Conservation (phyloP, 495 filamentous ascomycete genomes). For the Xylaria palmicola region DNA sequence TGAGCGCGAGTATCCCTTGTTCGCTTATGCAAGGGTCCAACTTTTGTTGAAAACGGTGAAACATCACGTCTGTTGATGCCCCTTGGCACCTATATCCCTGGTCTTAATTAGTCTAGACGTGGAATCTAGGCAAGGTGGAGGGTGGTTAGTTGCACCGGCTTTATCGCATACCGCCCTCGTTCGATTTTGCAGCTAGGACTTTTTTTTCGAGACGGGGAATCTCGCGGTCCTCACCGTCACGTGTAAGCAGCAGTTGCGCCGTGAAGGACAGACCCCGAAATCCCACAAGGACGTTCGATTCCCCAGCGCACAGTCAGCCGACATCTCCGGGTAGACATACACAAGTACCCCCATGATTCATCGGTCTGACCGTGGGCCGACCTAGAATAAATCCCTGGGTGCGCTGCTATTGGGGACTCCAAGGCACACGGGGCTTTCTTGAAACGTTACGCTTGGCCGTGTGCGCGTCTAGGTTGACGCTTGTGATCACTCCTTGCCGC, state of each 20-base stretch:
- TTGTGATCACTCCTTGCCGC: background rate
- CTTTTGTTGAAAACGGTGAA: background rate
- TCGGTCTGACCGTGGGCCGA: conserved; percentile 1
- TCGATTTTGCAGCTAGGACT: no score
- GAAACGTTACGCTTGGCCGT: background rate
- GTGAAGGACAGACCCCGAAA: no score
- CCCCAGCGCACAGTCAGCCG: no score
- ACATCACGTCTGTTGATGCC: background rate
- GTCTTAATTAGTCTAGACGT: background rate
- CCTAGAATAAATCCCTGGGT: background rate
- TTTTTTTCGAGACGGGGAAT: no score
- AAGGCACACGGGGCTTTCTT: conserved; percentile 1
- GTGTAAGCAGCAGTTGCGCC: no score
- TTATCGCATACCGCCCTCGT: no score
- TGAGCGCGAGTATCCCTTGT: background rate
- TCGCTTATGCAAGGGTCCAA: conserved; percentile 3
- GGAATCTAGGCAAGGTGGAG: background rate
- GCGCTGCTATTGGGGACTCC: background rate
- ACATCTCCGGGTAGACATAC: background rate
- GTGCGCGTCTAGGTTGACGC: background rate
- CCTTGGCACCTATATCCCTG: background rate
- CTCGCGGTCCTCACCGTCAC: no score
- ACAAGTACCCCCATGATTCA: background rate
- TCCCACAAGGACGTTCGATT: no score
- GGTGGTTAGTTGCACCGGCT: background rate